Evolutionary conservation across 1,139 yeast genomes (phyloP), one percentile per base, ranked within the genome.

Genomic region (Eremothecium coryli): DNA sequence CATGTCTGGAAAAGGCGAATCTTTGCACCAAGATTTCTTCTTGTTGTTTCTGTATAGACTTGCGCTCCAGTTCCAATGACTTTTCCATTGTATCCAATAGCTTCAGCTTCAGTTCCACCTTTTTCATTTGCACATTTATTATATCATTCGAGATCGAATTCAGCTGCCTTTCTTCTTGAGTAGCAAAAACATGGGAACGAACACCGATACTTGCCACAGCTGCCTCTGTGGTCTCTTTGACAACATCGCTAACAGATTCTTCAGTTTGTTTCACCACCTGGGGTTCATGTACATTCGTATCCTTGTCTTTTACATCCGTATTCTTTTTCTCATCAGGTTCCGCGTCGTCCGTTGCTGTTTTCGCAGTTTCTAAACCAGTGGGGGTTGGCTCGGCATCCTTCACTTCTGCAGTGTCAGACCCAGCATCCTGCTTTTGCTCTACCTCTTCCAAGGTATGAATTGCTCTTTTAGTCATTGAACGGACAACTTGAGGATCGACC

Each of bases 401-500:
- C 23, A 32, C 38, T 13, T 26, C 29, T 4, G 29, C 24, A 5
- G 20, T 23, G 5, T 22, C 28, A n/a, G 20, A 51, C 55, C 14
- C 49, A n/a, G n/a, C n/a, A n/a, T n/a, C n/a, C 38, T 28, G 54
- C 51, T 35, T 52, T 62, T 37, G 68, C 73, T n/a, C n/a, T n/a
- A 45, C 75, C 78, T n/a, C n/a, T n/a, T n/a, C n/a, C 49, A 79
- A 65, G 3, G 70, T 70, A 41, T 71, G 66, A 11, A 74, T 67
- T 0, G 90, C 85, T 33, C 76, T 62, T 31, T 55, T 62, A 13
- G 93, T 84, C 9, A 95, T 93, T 8, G 86, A 85, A 38, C 76
- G 81, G 2, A 90, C 94, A 25, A 78, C 76, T 29, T 76, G 79
- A n/a, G 90, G 79, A 52, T 88, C 95, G 14, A 88, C 94, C 38